These are phyloP conservation scores for Mycosphaerella sp. DNA, from an alignment of 2,329 filamentous ascomycete genomes.

Conservation along the genomic window DNA sequence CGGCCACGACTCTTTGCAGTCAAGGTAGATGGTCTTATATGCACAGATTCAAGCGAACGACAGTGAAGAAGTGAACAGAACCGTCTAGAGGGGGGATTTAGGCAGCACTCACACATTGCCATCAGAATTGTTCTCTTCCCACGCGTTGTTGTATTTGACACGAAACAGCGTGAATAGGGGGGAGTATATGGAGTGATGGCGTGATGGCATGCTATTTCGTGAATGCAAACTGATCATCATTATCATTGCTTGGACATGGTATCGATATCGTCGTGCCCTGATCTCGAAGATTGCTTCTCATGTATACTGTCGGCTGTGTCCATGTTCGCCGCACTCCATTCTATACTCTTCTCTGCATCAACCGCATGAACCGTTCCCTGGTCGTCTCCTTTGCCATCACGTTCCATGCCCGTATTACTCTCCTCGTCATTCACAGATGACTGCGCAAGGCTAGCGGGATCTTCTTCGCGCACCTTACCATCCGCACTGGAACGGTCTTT, in stretches of 20 bases:
- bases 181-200: not conserved
- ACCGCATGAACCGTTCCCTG: conserved; percentile 25
- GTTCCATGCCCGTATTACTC: conserved; percentile 13
- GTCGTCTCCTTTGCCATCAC: conserved; percentile 19
- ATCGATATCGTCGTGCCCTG: not conserved
- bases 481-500: conserved; percentile 36
- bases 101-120: too few relatives aligned
- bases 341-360: conserved; percentile 26
- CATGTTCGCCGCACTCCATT: conserved; percentile 25
- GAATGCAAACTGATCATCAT: not conserved
- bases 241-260: not conserved
- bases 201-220: not conserved
- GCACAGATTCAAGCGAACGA: not conserved
- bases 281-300: not conserved
- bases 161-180: too few relatives aligned
- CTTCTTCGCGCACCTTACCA: conserved; percentile 28
- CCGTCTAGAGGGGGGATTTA: too few relatives aligned
- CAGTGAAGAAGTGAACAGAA: not conserved
- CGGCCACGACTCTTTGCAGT: too few relatives aligned
- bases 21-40: not conserved
- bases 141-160: too few relatives aligned
- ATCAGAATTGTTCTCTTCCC: too few relatives aligned
- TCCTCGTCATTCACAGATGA: conserved; percentile 25
- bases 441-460: conserved; percentile 17
- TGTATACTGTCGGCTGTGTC: conserved; percentile 8